Evolutionary conservation across 495 filamentous ascomycete species (phyloP), one percentile per base, ranked within the genome.

Genomic region (Aspergillus avenaceus): DNA sequence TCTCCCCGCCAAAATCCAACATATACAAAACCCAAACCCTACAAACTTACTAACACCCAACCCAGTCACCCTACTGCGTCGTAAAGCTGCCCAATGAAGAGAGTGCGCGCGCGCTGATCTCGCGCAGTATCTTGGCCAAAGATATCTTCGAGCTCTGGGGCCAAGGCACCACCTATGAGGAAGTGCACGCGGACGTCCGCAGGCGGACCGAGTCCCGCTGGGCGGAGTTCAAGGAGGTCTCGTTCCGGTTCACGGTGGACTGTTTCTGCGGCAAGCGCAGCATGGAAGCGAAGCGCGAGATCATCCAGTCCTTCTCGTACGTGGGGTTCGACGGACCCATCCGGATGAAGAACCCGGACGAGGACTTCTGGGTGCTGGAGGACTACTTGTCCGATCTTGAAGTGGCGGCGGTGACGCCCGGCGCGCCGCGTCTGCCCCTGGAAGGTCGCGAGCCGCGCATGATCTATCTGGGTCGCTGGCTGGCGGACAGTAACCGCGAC

Each of bases 101-200:
- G 40, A 79, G 81, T 36, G 91, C 91, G 12, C 67, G 69, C 9
- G 65, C 72, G 8, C 73, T 97, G 8, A 76, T 95, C 32, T 65
- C 70, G 37, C 86, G 93, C 49, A 87, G 83, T 41, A 86, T 97
- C 55, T 81, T 97, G 29, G 78, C 80, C 49, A 86, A 87, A 67
- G 82, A 79, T 14, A 85, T 97, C 61, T 86, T 88, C 68, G 91
- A 95, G 63, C 80, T 96, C 53, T 97, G 93, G 93, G 91, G 87
- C 24, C 67, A 73, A 36, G 91, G 87, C 27, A 55, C 67, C 21
- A 81, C 71, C 44, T 88, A 93, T 58, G 71, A 79, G 18, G 74
- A 77, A 32, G 74, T 97, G 9, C 89, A 96, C 64, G 68, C 66
- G 47, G 73, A 81, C 52, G 71, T 96, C 41, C 72, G 70, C 45